These are phyloP conservation scores for Curvularia verruculosa DNA, from an alignment of 2,329 filamentous ascomycete genomes.

Conservation along the genomic window DNA sequence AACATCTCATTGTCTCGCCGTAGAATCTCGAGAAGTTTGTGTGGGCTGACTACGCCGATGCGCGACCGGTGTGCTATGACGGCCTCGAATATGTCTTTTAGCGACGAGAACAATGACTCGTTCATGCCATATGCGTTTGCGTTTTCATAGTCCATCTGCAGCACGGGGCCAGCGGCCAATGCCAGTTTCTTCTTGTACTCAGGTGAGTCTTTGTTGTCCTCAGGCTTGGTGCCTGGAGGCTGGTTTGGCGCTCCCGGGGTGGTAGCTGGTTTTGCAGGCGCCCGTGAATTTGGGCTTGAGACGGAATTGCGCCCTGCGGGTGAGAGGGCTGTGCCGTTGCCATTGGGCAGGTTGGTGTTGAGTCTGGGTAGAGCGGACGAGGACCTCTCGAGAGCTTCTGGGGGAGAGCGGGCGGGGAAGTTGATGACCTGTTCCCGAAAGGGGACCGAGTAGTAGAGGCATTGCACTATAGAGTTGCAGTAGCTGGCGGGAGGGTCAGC, in stretches of 20 bases:
- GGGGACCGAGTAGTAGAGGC: conserved; percentile 90
- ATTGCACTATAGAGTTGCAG: conserved; percentile 97
- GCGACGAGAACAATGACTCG: conserved; percentile 89
- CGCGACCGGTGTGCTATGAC: conserved; percentile 80
- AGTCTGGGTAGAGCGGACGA: conserved; percentile 46
- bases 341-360: conserved; percentile 50
- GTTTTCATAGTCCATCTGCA: conserved; percentile 85
- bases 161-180: conserved; percentile 81
- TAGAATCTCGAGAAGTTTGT: conserved; percentile 91
- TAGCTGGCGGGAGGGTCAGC: conserved; percentile 66
- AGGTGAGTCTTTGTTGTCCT: conserved; percentile 92
- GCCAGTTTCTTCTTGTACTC: conserved; percentile 99
- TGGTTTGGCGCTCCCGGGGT: conserved; percentile 60
- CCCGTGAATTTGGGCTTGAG: conserved; percentile 40
- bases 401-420: conserved; percentile 76
- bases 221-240: conserved; percentile 69
- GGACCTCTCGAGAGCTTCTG: conserved; percentile 69
- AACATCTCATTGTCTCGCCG: conserved; percentile 98
- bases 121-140: conserved; percentile 85
- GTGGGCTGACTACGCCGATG: conserved; percentile 88
- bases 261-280: conserved; percentile 46
- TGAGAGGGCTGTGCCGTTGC: conserved; percentile 55
- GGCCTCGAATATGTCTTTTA: conserved; percentile 96
- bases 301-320: conserved; percentile 58
- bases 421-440: conserved; percentile 95